phyloP scores from a whole-genome alignment of 495 filamentous ascomycete species.

The Hypoxylon rickii region DNA sequence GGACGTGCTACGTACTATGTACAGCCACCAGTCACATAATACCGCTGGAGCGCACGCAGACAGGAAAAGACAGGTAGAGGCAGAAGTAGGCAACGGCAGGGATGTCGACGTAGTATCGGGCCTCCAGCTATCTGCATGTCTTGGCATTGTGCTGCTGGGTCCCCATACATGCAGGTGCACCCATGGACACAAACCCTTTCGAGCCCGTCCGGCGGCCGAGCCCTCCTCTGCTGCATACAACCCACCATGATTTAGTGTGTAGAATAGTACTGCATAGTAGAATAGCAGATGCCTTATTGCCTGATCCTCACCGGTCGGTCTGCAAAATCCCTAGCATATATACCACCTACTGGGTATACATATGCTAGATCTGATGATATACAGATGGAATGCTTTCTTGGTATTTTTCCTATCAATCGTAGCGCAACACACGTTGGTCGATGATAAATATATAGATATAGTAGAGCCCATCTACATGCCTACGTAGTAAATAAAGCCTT shows the following conservation, averaged over 20 bases:
- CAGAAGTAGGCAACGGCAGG: constrained; percentile 3
- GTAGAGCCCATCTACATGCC: too few species aligned
- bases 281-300: constrained; percentile 19
- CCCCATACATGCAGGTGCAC: too few species aligned
- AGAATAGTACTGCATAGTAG: too few species aligned
- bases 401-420: constrained; percentile 4
- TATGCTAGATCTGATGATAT: constrained; percentile 13
- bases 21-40: too few species aligned
- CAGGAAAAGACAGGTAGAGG: neutral
- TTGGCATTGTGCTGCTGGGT: constrained; percentile 12
- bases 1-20: too few species aligned
- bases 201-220: constrained; percentile 10
- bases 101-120: constrained; percentile 28
- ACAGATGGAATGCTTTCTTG: constrained; percentile 2
- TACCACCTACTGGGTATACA: too few species aligned
- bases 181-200: neutral
- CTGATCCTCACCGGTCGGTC: constrained; percentile 35
- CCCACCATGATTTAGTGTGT: too few species aligned
- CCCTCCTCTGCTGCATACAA: too few species aligned
- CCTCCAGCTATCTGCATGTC: constrained; percentile 27
- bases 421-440: too few species aligned
- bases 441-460: too few species aligned
- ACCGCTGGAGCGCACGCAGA: too few species aligned
- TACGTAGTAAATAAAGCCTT: constrained; percentile 16
- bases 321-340: constrained; percentile 8